Percentiles rank a stretch among this genome's conserved stretches.
These are phyloP conservation scores for Aechmea fasciata DNA, from an alignment of 176 grass and related monocot species.

Conservation along the genomic window DNA sequence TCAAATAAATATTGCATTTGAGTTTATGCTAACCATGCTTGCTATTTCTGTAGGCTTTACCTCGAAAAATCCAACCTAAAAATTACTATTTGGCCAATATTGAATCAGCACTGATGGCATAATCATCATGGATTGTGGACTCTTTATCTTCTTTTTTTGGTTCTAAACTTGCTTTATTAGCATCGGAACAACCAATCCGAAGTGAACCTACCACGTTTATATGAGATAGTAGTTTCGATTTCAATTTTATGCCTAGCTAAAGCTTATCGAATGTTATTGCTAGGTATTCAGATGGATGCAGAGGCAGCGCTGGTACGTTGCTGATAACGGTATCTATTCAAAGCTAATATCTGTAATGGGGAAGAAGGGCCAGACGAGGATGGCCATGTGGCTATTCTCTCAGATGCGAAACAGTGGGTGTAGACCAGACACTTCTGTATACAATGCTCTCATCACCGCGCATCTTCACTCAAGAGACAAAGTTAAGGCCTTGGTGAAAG, in stretches of 20 bases:
- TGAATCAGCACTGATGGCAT: too few species aligned
- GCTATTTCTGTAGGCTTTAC: too few species aligned
- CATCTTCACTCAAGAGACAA: conserved; percentile 85
- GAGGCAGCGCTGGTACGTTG: conserved; percentile 80
- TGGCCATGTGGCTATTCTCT: conserved; percentile 98
- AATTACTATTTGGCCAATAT: too few species aligned
- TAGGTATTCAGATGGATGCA: conserved; percentile 99
- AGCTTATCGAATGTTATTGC: conserved; percentile 2
- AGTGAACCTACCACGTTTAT: too few species aligned
- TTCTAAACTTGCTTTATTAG: background rate
- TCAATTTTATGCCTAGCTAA: background rate
- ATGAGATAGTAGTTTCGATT: background rate
- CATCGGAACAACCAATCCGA: too few species aligned
- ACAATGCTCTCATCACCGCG: conserved; percentile 71
- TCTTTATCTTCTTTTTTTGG: background rate
- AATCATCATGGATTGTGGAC: background rate
- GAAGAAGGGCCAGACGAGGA: conserved; percentile 81
- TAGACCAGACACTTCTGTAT: conserved; percentile 72
- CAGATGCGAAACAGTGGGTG: conserved; percentile 88
- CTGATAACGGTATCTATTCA: conserved; percentile 89
- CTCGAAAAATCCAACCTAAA: too few species aligned
- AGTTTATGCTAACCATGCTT: too few species aligned
- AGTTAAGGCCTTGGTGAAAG: conserved; percentile 66
- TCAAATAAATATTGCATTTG: too few species aligned
- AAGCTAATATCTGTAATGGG: conserved; percentile 96